Evolutionary conservation across 768 basidiomycete species (phyloP).

Genomic region (Boletus reticuloceps): DNA sequence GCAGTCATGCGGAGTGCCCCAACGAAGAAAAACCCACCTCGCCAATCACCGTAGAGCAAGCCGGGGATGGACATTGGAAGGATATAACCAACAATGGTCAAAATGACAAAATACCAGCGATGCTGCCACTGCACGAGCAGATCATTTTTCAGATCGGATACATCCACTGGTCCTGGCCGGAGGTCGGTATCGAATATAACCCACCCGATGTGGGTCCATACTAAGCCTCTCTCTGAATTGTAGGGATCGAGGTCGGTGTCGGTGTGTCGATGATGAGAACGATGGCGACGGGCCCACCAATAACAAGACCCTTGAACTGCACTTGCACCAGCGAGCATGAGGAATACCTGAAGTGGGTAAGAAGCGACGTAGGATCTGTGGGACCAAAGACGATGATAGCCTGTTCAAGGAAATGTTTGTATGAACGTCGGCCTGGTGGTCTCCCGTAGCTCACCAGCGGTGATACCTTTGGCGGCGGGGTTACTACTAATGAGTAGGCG

Average conservation of each 20-base stretch:
- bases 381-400: conserved; percentile 85
- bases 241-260: conserved; percentile 88
- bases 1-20: conserved; percentile 69
- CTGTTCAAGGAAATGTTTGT: conserved; percentile 31
- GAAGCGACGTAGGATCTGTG: conserved; percentile 82
- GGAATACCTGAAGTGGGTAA: conserved; percentile 61
- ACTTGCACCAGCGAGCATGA: conserved; percentile 74
- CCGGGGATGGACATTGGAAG: conserved; percentile 71
- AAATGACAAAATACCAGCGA: conserved; percentile 62
- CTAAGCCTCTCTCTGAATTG: conserved; percentile 71
- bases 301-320: conserved; percentile 85
- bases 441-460: conserved; percentile 40
- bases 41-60: conserved; percentile 70
- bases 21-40: conserved; percentile 74
- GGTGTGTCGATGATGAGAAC: conserved; percentile 81
- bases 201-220: conserved; percentile 85
- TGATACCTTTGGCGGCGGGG: conserved; percentile 42
- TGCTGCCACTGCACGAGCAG: conserved; percentile 77
- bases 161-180: conserved; percentile 65
- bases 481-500: conserved; percentile 13
- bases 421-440: neutral
- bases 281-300: conserved; percentile 85
- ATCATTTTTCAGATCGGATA: conserved; percentile 72
- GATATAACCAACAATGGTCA: conserved; percentile 65
- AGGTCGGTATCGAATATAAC: conserved; percentile 75